phyloP scores from a whole-genome alignment of 2,329 filamentous ascomycete species.

The Fusarium penzigii region DNA sequence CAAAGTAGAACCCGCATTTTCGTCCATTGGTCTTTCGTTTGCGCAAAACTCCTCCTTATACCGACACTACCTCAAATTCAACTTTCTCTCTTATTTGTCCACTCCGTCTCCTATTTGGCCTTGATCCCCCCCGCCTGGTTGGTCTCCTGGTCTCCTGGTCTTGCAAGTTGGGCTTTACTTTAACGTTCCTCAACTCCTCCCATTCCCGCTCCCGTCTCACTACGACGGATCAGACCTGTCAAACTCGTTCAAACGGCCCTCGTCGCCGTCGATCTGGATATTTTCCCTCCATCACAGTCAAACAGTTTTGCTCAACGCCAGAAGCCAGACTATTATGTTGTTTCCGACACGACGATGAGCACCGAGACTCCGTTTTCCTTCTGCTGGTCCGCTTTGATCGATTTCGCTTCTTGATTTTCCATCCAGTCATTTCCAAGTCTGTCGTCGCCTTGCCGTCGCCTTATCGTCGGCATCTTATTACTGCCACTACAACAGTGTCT shows the following conservation, averaged over 20 bases:
- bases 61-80: neutral
- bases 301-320: constrained; percentile 6
- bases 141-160: too few relatives aligned
- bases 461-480: constrained; percentile 19
- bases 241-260: neutral
- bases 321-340: constrained; percentile 35
- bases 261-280: neutral
- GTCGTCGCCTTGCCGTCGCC: constrained; percentile 24
- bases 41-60: neutral
- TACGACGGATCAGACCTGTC: constrained; percentile 5
- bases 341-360: constrained; percentile 55
- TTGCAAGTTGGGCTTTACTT: constrained; percentile 18
- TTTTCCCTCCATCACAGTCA: neutral
- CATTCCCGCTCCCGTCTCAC: constrained; percentile 16
- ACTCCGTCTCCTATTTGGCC: constrained; percentile 2
- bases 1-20: constrained; percentile 6
- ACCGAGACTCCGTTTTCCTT: constrained; percentile 50
- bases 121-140: constrained; percentile 8
- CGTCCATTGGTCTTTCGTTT: constrained; percentile 8
- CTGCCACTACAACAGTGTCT: too few relatives aligned
- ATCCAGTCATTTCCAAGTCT: constrained; percentile 33
- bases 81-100: neutral
- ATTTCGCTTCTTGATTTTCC: constrained; percentile 55
- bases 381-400: constrained; percentile 53
- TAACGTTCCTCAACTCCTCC: constrained; percentile 16